Base-by-base conservation (phyloP, 2,329 filamentous ascomycete genomes). In the Paradendryphiella salina region DNA sequence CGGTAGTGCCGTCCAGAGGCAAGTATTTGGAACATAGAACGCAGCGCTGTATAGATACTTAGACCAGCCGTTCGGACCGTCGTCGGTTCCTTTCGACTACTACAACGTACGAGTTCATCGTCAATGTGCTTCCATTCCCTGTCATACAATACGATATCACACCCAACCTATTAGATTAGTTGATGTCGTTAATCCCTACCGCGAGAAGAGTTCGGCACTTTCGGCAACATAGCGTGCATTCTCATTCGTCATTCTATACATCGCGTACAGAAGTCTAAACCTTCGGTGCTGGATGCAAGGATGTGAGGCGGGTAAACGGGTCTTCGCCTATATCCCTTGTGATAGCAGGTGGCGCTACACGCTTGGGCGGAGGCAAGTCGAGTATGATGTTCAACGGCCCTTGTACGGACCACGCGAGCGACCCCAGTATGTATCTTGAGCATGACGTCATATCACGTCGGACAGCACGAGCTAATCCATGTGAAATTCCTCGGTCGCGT, bases 401-500 rank as follows among this genome's bases (percentile, higher is more conserved):
- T 33, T 8, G 17, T 23, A 28, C 13, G 39, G 29, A 31, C 31
- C 40, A 38, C 18, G 33, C 34, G 33, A 37, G 11, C 20, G 32
- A 15, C n/a, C 39, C 23, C 32, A 44, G 18, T 49, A 14, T 13
- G n/a, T 3, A 33, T 35, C 33, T 38, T 26, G 39, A 45, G 26
- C 15, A 50, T 50, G 40, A 50, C 40, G 46, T 50, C 46, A 50
- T 45, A 9, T 3, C 15, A 28, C 40, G 15, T 36, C 26, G 28
- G 18, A n/a, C 42, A 45, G 9, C 40, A 15, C 40, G 33, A 36
- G 34, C 45, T 42, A 42, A 35, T n/a, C 18, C 26, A 21, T n/a
- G 14, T 50, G 46, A 33, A 45, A 37, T 42, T 42, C 39, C 46
- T 50, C 45, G 46, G 46, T 50, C 41, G 40, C 39, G 39, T 28